These are phyloP conservation scores for Sporothrix mexicana DNA, from an alignment of 2,329 filamentous ascomycete genomes.

Conservation along the genomic window DNA sequence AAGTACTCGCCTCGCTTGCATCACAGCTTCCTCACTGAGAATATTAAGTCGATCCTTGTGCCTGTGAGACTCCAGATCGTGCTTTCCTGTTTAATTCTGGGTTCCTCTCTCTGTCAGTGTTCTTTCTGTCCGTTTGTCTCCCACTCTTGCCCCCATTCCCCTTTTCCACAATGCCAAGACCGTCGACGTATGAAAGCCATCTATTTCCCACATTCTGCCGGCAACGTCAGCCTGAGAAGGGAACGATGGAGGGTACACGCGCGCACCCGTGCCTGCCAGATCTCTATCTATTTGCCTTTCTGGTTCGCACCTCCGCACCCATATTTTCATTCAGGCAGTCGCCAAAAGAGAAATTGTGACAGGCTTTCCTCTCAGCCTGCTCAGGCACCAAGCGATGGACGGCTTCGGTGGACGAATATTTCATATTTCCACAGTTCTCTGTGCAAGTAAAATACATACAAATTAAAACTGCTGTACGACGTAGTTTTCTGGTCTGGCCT, in stretches of 20 bases:
- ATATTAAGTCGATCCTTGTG: neutral
- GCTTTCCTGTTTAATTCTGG: neutral
- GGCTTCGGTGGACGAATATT: no score
- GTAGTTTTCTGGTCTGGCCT: neutral
- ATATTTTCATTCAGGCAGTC: neutral
- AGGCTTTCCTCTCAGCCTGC: neutral
- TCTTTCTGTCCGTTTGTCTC: neutral
- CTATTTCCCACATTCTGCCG: slow-evolving; percentile 25
- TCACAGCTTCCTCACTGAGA: neutral
- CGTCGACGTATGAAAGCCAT: slow-evolving; percentile 25
- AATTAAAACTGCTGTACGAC: neutral
- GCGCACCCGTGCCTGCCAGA: slow-evolving; percentile 9
- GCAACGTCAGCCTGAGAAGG: slow-evolving; percentile 20
- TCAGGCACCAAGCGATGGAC: slow-evolving; percentile 7
- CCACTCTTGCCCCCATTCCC: neutral
- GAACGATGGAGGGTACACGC: neutral
- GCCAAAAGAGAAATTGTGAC: neutral
- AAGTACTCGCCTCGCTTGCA: neutral
- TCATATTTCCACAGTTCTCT: no score
- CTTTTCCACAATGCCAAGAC: slow-evolving; percentile 28
- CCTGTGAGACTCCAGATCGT: neutral
- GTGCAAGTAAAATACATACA: neutral
- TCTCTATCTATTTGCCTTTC: neutral
- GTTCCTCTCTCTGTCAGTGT: neutral
- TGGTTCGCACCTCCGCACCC: neutral